Evolutionary conservation across 2,329 filamentous ascomycete genomes (phyloP).

Genomic region (Cordyceps sp.): DNA sequence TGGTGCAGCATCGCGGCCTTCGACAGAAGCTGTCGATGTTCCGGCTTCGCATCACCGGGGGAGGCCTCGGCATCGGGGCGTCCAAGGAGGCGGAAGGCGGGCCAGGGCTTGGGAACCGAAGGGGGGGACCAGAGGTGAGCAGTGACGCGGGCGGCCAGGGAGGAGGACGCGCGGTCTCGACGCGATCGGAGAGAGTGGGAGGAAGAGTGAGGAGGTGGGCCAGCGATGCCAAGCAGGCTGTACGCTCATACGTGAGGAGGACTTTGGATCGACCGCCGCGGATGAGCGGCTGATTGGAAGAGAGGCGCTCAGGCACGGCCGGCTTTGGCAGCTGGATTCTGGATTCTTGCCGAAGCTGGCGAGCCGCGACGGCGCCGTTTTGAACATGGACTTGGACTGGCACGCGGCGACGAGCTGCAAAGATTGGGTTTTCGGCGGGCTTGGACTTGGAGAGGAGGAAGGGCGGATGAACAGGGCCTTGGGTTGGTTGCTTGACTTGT

Average conservation of each 20-base stretch:
- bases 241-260: slow-evolving; percentile 15
- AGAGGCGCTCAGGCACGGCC: not conserved
- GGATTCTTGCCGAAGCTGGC: slow-evolving; percentile 1
- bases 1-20: slow-evolving; percentile 5
- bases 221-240: slow-evolving; percentile 13
- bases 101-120: slow-evolving; percentile 1
- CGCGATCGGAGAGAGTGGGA: slow-evolving; percentile 7
- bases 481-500: too few relatives aligned
- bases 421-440: too few relatives aligned
- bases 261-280: slow-evolving; percentile 14
- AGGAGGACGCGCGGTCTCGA: slow-evolving; percentile 3
- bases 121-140: not conserved
- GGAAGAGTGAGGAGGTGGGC: slow-evolving; percentile 17
- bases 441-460: too few relatives aligned
- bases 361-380: not conserved
- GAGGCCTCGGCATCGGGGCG: slow-evolving; percentile 3
- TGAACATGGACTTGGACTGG: slow-evolving; percentile 3
- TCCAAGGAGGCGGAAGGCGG: slow-evolving; percentile 4
- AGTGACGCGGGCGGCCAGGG: not conserved
- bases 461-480: too few relatives aligned
- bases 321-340: slow-evolving; percentile 1
- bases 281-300: slow-evolving; percentile 4
- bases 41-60: slow-evolving; percentile 8
- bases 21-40: slow-evolving; percentile 15
- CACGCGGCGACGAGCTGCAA: too few relatives aligned